A percentile compares a stretch with the other conserved stretches of the same genome.
Evolutionary conservation across 148 eudicot genomes (phyloP).

Genomic region (Vaccinium macrocarpon): DNA sequence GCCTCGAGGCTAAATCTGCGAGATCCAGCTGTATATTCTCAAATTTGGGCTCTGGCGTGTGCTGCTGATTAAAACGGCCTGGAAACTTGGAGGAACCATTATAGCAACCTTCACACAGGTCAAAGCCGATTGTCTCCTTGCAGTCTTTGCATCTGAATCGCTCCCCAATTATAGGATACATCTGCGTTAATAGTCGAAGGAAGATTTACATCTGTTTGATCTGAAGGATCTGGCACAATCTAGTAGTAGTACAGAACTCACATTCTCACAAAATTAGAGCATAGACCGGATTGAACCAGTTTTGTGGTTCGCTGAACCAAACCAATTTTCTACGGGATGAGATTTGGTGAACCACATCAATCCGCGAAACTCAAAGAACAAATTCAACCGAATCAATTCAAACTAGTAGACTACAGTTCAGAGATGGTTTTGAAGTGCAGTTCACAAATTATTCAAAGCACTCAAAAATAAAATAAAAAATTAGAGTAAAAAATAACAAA

Average conservation of each 20-base stretch:
- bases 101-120: constrained; percentile 68
- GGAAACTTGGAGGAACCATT: constrained; percentile 54
- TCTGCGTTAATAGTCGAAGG: constrained; percentile 27
- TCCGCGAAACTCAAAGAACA: not conserved
- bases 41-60: constrained; percentile 60
- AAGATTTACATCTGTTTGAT: not conserved
- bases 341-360: not conserved
- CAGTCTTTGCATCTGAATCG: constrained; percentile 66
- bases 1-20: not conserved
- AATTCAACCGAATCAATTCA: not conserved
- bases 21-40: constrained; percentile 29
- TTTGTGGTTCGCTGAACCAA: not conserved
- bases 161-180: constrained; percentile 64
- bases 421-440: not conserved
- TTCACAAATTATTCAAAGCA: not conserved
- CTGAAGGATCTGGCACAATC: not conserved
- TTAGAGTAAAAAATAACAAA: not conserved
- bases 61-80: constrained; percentile 76
- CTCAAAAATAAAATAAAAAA: not conserved
- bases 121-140: constrained; percentile 49
- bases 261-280: not conserved
- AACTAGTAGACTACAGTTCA: not conserved
- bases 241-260: not conserved
- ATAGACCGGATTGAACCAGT: not conserved
- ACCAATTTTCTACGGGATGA: not conserved